These are phyloP conservation scores for Boletellus emodensis DNA, from an alignment of 768 basidiomycete species.

Conservation along the genomic window DNA sequence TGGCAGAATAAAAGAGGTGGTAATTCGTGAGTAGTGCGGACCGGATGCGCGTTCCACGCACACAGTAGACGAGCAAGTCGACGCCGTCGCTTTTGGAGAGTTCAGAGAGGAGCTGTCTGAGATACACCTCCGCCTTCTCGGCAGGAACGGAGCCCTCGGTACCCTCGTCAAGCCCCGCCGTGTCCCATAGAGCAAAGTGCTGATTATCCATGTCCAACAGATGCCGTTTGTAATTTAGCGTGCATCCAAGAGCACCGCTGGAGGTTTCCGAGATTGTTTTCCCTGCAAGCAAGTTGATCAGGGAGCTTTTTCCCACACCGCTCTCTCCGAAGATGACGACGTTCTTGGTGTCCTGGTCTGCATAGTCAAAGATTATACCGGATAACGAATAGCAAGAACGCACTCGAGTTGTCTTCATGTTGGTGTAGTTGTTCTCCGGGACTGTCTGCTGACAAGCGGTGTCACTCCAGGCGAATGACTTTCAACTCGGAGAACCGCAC, in stretches of 20 bases:
- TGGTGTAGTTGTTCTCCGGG: background rate
- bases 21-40: constrained; percentile 36
- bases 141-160: constrained; percentile 25
- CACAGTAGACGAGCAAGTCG: constrained; percentile 39
- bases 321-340: constrained; percentile 42
- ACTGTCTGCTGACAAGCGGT: constrained; percentile 4
- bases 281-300: constrained; percentile 41
- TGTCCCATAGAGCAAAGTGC: constrained; percentile 31
- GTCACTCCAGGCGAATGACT: constrained; percentile 8
- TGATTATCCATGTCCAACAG: constrained; percentile 14
- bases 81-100: constrained; percentile 35
- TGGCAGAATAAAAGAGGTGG: constrained; percentile 36
- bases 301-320: constrained; percentile 41
- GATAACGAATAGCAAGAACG: background rate
- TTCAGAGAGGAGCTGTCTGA: constrained; percentile 34
- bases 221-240: constrained; percentile 29
- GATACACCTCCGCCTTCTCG: constrained; percentile 28
- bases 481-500: constrained; percentile 4
- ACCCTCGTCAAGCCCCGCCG: constrained; percentile 32
- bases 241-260: constrained; percentile 33
- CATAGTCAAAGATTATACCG: background rate
- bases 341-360: constrained; percentile 25
- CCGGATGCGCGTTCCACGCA: constrained; percentile 37
- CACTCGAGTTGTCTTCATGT: constrained; percentile 6
- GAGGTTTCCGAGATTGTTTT: constrained; percentile 26